Conservation (phyloP, 495 filamentous ascomycete genomes). For the Lasiosphaeria miniovina region DNA sequence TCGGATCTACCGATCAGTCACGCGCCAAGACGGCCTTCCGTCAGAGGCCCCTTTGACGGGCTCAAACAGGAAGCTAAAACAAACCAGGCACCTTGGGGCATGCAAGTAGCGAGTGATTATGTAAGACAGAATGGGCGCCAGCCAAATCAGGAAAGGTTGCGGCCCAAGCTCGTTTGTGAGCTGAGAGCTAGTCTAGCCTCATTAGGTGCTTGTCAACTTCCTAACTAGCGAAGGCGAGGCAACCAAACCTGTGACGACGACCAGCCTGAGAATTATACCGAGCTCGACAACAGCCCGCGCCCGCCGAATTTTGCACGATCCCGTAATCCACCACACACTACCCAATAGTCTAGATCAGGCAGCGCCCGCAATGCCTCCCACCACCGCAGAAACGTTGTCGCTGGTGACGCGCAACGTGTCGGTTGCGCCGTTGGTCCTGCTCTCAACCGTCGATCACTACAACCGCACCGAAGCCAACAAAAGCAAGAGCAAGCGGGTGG, state of each 20-base stretch:
- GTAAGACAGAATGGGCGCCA: background rate
- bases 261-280: slow-evolving; percentile 1
- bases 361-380: slow-evolving; percentile 73
- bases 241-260: slow-evolving; percentile 36
- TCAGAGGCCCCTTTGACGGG: background rate
- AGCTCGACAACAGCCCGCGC: slow-evolving; percentile 2
- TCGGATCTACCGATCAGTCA: slow-evolving; percentile 6
- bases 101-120: slow-evolving; percentile 1
- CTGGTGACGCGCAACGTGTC: slow-evolving; percentile 91
- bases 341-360: slow-evolving; percentile 8
- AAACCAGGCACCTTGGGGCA: background rate
- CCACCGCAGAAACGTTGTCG: slow-evolving; percentile 89
- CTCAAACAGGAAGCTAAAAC: slow-evolving; percentile 1
- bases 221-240: slow-evolving; percentile 17
- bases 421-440: slow-evolving; percentile 94
- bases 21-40: slow-evolving; percentile 7
- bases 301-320: slow-evolving; percentile 7
- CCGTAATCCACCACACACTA: slow-evolving; percentile 14
- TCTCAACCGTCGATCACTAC: slow-evolving; percentile 98
- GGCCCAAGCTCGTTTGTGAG: slow-evolving; percentile 6
- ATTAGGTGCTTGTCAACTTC: slow-evolving; percentile 30
- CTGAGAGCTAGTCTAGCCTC: slow-evolving; percentile 18
- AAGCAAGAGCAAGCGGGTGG: slow-evolving; percentile 81
- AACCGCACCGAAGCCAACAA: slow-evolving; percentile 82
- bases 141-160: background rate